Evolutionary conservation across 805 yeast species (phyloP).

Genomic region (Candida sakaeoensis): DNA sequence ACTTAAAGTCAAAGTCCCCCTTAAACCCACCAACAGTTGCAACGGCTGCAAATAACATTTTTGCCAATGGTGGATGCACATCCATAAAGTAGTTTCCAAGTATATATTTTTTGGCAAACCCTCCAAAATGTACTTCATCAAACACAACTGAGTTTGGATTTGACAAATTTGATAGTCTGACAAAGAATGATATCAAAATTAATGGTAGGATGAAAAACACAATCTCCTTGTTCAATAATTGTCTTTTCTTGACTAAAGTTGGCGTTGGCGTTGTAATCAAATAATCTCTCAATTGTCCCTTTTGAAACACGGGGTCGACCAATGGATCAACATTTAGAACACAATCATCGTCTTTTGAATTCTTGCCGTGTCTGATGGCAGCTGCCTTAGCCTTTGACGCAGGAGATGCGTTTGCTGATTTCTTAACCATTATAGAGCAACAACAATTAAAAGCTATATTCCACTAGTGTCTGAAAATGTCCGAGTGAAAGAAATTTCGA

Average conservation of each 20-base stretch:
- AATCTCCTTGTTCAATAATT: conserved; percentile 23
- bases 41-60: conserved; percentile 71
- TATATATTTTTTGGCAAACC: conserved; percentile 84
- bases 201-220: conserved; percentile 20
- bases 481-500: too few relatives aligned
- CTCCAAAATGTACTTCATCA: conserved; percentile 95
- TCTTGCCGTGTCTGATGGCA: conserved; percentile 3
- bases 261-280: conserved; percentile 50
- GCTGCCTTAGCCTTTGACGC: conserved; percentile 8
- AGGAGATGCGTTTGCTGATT: neutral
- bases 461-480: too few relatives aligned
- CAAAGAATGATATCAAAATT: conserved; percentile 48
- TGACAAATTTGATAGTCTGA: conserved; percentile 60
- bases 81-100: conserved; percentile 65
- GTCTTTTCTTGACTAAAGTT: conserved; percentile 37
- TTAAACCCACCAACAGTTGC: conserved; percentile 65
- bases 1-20: conserved; percentile 65
- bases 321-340: conserved; percentile 7
- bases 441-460: too few relatives aligned
- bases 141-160: conserved; percentile 82
- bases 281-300: conserved; percentile 39
- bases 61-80: conserved; percentile 77
- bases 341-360: conserved; percentile 1
- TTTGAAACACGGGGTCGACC: conserved; percentile 10
- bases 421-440: conserved; percentile 11